Conservation (phyloP, 2,329 filamentous ascomycete genomes). For the Aureobasidium sp. region DNA sequence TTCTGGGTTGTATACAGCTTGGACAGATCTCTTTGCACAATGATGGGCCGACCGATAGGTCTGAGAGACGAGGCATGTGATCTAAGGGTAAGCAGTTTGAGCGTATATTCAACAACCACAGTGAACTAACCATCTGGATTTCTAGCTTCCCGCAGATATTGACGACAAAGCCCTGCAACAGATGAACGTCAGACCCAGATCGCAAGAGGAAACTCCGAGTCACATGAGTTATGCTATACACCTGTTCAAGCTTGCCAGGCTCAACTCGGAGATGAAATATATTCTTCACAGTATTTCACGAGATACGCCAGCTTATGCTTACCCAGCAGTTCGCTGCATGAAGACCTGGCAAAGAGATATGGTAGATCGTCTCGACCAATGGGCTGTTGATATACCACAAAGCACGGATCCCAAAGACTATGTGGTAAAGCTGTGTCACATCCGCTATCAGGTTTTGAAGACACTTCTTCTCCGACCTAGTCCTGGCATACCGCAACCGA, state of each 20-base stretch:
- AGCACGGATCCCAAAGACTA: neutral
- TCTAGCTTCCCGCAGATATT: neutral
- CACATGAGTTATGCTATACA: slow-evolving; percentile 8
- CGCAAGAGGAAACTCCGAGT: neutral
- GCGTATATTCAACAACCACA: neutral
- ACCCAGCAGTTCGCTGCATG: slow-evolving; percentile 5
- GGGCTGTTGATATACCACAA: neutral
- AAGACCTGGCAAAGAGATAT: slow-evolving; percentile 4
- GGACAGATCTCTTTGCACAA: slow-evolving; percentile 6
- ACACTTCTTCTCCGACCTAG: slow-evolving; percentile 1
- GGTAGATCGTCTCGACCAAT: neutral
- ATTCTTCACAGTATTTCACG: slow-evolving; percentile 4
- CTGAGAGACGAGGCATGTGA: slow-evolving; percentile 2
- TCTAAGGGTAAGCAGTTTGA: neutral
- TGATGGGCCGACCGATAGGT: slow-evolving; percentile 8
- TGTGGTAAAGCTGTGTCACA: neutral
- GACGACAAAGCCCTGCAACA: neutral
- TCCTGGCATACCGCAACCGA: neutral
- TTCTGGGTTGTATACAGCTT: slow-evolving; percentile 7
- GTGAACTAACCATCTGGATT: neutral
- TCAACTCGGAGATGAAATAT: slow-evolving; percentile 11
- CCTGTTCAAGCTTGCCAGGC: neutral
- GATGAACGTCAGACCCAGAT: neutral
- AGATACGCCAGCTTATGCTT: neutral
- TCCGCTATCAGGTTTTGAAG: slow-evolving; percentile 3